Percentiles rank a stretch among this genome's conserved stretches.
These are phyloP conservation scores for Fusarium equiseti DNA, from an alignment of 2,329 filamentous ascomycete species.

Conservation along the genomic window DNA sequence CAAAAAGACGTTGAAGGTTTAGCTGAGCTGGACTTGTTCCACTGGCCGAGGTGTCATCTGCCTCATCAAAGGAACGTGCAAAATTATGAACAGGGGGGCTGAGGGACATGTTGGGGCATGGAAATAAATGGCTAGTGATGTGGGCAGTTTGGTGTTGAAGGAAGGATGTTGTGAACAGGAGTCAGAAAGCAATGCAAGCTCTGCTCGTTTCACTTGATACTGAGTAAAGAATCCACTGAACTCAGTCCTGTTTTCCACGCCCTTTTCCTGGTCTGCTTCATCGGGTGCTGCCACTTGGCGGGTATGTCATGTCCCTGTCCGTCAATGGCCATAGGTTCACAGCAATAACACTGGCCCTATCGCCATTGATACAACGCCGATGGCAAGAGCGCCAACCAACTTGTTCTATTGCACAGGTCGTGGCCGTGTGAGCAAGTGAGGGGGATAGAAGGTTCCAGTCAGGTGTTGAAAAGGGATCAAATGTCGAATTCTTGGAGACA, in stretches of 20 bases:
- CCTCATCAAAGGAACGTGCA: slow-evolving; percentile 43
- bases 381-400: not conserved
- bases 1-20: slow-evolving; percentile 72
- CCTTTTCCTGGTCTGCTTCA: slow-evolving; percentile 10
- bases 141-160: slow-evolving; percentile 22
- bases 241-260: not conserved
- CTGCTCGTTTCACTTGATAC: slow-evolving; percentile 41
- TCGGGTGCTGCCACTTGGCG: slow-evolving; percentile 27
- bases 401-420: not conserved
- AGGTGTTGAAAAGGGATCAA: slow-evolving; percentile 3
- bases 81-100: slow-evolving; percentile 50
- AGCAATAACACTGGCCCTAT: slow-evolving; percentile 15
- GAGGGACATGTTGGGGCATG: slow-evolving; percentile 49
- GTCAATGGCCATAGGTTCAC: slow-evolving; percentile 11
- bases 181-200: not conserved
- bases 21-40: slow-evolving; percentile 69
- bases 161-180: not conserved
- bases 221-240: slow-evolving; percentile 9
- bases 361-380: not conserved
- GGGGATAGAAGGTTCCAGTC: slow-evolving; percentile 1
- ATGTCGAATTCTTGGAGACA: not conserved
- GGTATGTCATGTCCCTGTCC: slow-evolving; percentile 29
- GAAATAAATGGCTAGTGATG: not conserved
- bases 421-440: not conserved
- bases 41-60: slow-evolving; percentile 49